Evolutionary conservation across 2,329 filamentous ascomycete species (phyloP).

Genomic region (Fusarium sp.): DNA sequence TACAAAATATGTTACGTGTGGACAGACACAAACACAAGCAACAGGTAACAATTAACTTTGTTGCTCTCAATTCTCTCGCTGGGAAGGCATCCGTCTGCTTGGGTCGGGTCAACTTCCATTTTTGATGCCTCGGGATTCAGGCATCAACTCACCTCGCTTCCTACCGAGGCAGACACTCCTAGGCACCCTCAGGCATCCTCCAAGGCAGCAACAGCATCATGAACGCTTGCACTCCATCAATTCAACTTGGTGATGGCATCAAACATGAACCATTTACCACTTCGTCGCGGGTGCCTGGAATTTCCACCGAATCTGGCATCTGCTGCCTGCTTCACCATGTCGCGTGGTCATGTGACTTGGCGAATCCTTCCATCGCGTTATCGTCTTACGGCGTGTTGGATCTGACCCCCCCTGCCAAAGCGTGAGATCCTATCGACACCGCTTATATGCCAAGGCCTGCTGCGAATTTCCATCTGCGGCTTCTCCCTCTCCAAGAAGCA

Average conservation of each 20-base stretch:
- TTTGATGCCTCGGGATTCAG: not conserved
- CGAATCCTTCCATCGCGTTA: not conserved
- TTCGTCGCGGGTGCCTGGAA: not conserved
- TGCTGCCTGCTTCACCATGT: not conserved
- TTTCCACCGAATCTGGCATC: not conserved
- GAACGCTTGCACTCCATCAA: not conserved
- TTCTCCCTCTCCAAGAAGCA: not conserved
- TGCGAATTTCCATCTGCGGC: not conserved
- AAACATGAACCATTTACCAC: not conserved
- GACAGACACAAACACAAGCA: not conserved
- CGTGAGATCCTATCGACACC: not conserved
- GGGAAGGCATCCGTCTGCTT: not conserved
- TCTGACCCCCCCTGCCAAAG: not conserved
- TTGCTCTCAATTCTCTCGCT: not conserved
- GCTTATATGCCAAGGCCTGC: not conserved
- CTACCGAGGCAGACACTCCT: not conserved
- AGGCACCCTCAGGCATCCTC: not conserved
- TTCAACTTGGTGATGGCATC: not conserved
- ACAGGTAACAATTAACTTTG: not conserved
- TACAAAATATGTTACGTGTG: not conserved
- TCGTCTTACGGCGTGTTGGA: not conserved
- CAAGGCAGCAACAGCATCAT: not conserved
- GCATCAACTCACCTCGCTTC: not conserved
- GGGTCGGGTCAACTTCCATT: not conserved
- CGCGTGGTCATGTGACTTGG: slow-evolving; percentile 1